phyloP scores from a whole-genome alignment of 306 rosid genomes.

The Trifolium subterraneum region DNA sequence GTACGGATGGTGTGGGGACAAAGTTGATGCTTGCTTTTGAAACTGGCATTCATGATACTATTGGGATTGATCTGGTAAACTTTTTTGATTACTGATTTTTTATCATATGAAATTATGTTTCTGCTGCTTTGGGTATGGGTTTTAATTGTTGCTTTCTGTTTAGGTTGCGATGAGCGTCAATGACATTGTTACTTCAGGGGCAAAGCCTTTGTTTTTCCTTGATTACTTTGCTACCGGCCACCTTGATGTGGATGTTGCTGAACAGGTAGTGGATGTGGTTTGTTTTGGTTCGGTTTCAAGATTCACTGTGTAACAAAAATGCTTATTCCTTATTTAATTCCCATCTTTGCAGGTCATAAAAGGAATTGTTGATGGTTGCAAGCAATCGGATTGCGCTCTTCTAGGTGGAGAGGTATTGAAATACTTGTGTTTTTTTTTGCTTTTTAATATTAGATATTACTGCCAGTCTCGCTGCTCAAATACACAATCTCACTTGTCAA shows the following conservation, averaged over 20 bases:
- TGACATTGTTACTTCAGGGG: constrained; percentile 94
- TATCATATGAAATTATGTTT: not conserved
- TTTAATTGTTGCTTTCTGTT: not conserved
- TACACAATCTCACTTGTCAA: not conserved
- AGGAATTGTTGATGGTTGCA: constrained; percentile 91
- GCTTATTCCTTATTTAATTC: constrained; percentile 11
- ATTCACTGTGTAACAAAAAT: not conserved
- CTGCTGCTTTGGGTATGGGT: constrained; percentile 17
- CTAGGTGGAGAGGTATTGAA: constrained; percentile 93
- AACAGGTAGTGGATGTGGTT: constrained; percentile 58
- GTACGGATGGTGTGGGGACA: constrained; percentile 96
- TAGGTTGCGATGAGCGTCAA: constrained; percentile 99
- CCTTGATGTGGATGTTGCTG: constrained; percentile 93
- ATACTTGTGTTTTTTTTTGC: not conserved
- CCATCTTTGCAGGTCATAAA: constrained; percentile 66
- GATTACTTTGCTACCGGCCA: constrained; percentile 93
- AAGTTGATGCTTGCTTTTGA: constrained; percentile 89
- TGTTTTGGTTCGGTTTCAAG: constrained; percentile 6
- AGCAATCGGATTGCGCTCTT: constrained; percentile 84
- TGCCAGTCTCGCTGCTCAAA: not conserved
- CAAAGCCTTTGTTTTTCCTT: constrained; percentile 90
- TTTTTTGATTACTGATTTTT: not conserved
- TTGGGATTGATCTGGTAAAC: constrained; percentile 91
- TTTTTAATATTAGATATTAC: constrained; percentile 5
- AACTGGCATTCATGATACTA: constrained; percentile 88